Percentiles rank a stretch among this genome's conserved stretches.
Conservation (phyloP, 495 filamentous ascomycete species). For the Penicillium simplicissimum region DNA sequence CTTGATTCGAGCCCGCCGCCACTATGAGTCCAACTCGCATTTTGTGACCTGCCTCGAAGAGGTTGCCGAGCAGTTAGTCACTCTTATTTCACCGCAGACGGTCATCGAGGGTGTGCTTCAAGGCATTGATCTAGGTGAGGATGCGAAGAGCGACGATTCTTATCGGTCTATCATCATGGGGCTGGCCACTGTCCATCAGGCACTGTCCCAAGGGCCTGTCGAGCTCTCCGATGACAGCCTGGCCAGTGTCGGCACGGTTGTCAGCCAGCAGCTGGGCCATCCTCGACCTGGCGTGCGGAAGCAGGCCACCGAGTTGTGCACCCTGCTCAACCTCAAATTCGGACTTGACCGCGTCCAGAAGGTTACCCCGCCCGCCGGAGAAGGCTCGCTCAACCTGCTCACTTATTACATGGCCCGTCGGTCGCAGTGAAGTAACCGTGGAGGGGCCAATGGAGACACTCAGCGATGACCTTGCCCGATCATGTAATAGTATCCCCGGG, state of each 20-base stretch:
- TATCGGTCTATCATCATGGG: conserved; percentile 55
- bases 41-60: conserved; percentile 60
- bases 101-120: conserved; percentile 45
- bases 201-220: conserved; percentile 21
- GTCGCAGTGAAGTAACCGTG: conserved; percentile 10
- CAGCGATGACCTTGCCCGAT: neutral
- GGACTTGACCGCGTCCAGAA: conserved; percentile 62
- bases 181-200: conserved; percentile 24
- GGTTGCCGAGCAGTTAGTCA: conserved; percentile 55
- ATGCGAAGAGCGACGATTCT: conserved; percentile 31
- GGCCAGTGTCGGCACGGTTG: conserved; percentile 53
- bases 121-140: conserved; percentile 37
- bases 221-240: conserved; percentile 31
- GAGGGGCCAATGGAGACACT: neutral
- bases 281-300: conserved; percentile 76
- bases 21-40: conserved; percentile 54
- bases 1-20: conserved; percentile 62
- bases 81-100: conserved; percentile 43
- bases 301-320: conserved; percentile 74
- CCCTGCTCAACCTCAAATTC: conserved; percentile 69
- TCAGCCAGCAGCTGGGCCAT: conserved; percentile 64
- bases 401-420: conserved; percentile 79
- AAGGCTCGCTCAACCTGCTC: conserved; percentile 71
- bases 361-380: conserved; percentile 59
- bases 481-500: conserved; percentile 6